phyloP scores from a whole-genome alignment of 768 basidiomycete species.

The Serendipita indica region DNA sequence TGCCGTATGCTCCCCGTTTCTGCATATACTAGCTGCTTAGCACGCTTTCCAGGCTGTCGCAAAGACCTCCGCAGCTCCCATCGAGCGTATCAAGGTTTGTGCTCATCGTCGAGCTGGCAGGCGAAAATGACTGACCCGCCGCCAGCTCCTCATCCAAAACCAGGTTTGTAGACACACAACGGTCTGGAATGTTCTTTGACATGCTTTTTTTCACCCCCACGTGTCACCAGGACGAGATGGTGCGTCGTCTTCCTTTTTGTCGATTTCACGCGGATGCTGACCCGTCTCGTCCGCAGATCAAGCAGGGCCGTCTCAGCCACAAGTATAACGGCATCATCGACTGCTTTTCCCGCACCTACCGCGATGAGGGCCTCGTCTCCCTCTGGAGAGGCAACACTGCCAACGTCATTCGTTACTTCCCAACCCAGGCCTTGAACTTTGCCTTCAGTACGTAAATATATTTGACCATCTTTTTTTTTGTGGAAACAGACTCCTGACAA shows the following conservation, averaged over 20 bases:
- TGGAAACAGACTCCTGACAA: conserved; percentile 13
- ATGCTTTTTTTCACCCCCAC: neutral
- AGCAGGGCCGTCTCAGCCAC: conserved; percentile 90
- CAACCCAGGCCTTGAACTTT: conserved; percentile 98
- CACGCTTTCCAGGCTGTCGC: conserved; percentile 63
- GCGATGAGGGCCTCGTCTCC: conserved; percentile 86
- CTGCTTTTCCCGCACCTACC: conserved; percentile 85
- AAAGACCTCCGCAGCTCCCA: conserved; percentile 98
- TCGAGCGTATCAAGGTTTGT: conserved; percentile 85
- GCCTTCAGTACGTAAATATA: conserved; percentile 74
- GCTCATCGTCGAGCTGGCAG: conserved; percentile 8
- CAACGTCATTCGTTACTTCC: conserved; percentile 99
- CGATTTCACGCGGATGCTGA: neutral
- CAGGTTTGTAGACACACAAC: conserved; percentile 27
- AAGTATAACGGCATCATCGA: conserved; percentile 96
- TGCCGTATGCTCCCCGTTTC: conserved; percentile 40
- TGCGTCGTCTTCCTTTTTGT: conserved; percentile 22
- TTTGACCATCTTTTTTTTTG: neutral
- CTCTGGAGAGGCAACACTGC: conserved; percentile 99
- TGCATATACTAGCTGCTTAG: neutral
- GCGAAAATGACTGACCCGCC: neutral
- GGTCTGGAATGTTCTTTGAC: neutral
- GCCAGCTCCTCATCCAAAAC: conserved; percentile 81
- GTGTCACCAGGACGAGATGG: conserved; percentile 77
- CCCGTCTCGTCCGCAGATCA: conserved; percentile 47